Conservation (phyloP, 768 basidiomycete genomes). For the Agrocybe chaxingu region DNA sequence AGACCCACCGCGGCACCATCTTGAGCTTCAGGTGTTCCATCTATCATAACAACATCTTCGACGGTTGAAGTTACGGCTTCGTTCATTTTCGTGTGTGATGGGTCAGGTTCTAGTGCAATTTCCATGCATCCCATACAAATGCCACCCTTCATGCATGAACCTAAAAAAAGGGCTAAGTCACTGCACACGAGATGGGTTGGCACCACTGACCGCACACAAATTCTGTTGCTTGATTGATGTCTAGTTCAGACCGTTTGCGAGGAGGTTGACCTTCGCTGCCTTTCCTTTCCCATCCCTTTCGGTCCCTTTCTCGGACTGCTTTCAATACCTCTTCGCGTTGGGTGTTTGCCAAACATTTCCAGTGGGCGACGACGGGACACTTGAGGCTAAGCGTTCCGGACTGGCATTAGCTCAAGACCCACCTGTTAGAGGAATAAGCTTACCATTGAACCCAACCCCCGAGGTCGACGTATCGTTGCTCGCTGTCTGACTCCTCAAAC, state of each 20-base stretch:
- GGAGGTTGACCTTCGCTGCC: constrained; percentile 28
- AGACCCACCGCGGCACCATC: constrained; percentile 12
- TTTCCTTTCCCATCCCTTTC: constrained; percentile 32
- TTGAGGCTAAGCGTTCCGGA: constrained; percentile 47
- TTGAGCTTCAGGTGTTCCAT: constrained; percentile 13
- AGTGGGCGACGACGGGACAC: constrained; percentile 76
- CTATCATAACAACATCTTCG: constrained; percentile 33
- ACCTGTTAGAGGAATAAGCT: constrained; percentile 14
- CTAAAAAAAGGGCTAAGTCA: constrained; percentile 19
- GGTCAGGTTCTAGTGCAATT: constrained; percentile 47
- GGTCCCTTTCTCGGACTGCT: constrained; percentile 56
- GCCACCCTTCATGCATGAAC: constrained; percentile 68
- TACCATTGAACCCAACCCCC: constrained; percentile 90
- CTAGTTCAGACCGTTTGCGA: constrained; percentile 44
- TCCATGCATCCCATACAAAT: constrained; percentile 76
- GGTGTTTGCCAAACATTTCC: constrained; percentile 63
- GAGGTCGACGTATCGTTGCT: constrained; percentile 45
- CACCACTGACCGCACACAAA: constrained; percentile 61
- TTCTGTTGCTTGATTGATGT: constrained; percentile 62
- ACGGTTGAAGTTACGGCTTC: background rate
- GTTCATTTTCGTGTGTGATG: constrained; percentile 10
- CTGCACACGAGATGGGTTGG: background rate
- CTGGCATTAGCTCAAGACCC: constrained; percentile 19
- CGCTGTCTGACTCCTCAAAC: constrained; percentile 52
- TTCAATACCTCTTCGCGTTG: constrained; percentile 74